Base-by-base conservation (phyloP, 169 alveolate genomes). In the Plasmodium blacklocki region DNA sequence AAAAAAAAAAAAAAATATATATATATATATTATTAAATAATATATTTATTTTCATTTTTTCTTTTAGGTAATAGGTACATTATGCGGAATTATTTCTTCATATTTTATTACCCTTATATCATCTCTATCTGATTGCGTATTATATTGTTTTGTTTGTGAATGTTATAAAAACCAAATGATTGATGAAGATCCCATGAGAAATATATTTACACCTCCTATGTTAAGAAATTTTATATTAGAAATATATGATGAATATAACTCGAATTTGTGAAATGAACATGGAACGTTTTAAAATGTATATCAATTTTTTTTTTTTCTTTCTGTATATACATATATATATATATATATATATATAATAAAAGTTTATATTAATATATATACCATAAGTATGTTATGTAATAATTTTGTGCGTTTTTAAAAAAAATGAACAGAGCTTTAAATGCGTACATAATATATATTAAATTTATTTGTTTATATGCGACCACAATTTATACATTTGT, bases 151-250 rank as follows among this genome's bases (percentile, higher is more conserved):
- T 18, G 54, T 78, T 23, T 78, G 89, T 45, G 89, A 78, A 45
- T 78, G 89, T n/a, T 78, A 78, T 71, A 75, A 78, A 32, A 78
- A 78, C 18, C 89, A 78, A 39, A 78, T 78, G 78, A 78, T 78
- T 21, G 89, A 78, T 66, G 89, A 78, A 7, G 67, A 52, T 21
- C 89, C 89, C 0, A 6, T 78, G 43, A 78, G 76, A 58, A 78
- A 67, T 15, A 58, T 67, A 78, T 78, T 39, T 70, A 78, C 89
- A n/a, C 89, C 89, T 5, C 23, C 49, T 18, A 75, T 78, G n/a
- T 66, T 78, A 26, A 64, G 74, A 59, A 76, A 78, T 49, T 66
- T 78, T 19, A 78, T 78, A 50, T 66, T 78, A 58, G 89, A 78
- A 43, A 78, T 78, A 66, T 78, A 78, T 23, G 72, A 78, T 9